A percentile compares a stretch with the other conserved stretches of the same genome.
Conservation (phyloP, 306 rosid genomes). For the Cercis canadensis region DNA sequence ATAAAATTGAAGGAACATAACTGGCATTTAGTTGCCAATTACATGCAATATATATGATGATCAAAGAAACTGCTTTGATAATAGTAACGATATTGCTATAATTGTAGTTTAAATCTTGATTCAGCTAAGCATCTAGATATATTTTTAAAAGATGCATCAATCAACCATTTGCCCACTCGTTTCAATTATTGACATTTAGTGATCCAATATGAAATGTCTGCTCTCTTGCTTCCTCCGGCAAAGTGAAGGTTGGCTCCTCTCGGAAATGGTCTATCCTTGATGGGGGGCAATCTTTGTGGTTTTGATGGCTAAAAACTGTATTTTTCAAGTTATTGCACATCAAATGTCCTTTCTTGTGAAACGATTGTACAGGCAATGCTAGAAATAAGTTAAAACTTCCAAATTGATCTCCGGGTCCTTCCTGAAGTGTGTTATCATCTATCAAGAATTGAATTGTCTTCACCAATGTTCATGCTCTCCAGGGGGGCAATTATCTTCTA, state of each 20-base stretch:
- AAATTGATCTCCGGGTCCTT: not conserved
- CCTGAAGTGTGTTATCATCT: not conserved
- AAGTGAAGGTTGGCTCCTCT: too few species aligned
- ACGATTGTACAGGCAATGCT: too few species aligned
- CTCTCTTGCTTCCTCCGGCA: constrained; percentile 2
- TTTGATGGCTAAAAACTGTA: too few species aligned
- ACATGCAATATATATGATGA: too few species aligned
- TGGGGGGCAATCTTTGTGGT: too few species aligned
- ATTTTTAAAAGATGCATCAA: not conserved
- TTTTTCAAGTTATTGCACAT: too few species aligned
- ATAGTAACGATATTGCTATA: not conserved
- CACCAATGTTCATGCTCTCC: not conserved
- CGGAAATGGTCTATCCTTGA: too few species aligned
- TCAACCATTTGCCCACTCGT: too few species aligned
- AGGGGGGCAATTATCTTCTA: not conserved
- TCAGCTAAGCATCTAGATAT: not conserved
- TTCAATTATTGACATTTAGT: not conserved
- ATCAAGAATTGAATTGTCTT: not conserved
- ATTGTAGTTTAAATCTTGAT: constrained; percentile 2
- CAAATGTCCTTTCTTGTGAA: too few species aligned
- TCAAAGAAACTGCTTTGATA: too few species aligned
- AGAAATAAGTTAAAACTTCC: not conserved
- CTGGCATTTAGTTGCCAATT: too few species aligned
- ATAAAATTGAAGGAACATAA: too few species aligned
- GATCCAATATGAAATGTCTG: not conserved